Percentiles rank a stretch among this genome's conserved stretches.
Conservation (phyloP, 2,329 filamentous ascomycete species). For the Leptodontidium sp. region DNA sequence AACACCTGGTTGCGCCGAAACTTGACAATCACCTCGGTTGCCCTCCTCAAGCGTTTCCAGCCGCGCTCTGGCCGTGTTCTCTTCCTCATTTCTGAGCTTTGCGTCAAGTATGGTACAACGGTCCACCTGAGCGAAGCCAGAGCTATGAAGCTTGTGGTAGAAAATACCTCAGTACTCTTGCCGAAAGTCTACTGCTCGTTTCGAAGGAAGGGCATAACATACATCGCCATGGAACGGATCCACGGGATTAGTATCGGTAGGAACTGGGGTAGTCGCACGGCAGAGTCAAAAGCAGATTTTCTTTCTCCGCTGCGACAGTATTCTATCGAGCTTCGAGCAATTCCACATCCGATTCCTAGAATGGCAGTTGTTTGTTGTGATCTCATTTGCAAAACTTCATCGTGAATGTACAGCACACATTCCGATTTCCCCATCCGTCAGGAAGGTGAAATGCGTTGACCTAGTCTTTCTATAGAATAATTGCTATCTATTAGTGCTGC, state of each 20-base stretch:
- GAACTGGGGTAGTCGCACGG: background rate
- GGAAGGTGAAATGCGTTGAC: no score
- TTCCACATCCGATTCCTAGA: conserved; percentile 9
- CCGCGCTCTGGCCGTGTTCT: conserved; percentile 8
- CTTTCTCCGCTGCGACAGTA: background rate
- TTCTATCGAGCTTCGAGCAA: conserved; percentile 10
- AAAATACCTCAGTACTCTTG: conserved; percentile 5
- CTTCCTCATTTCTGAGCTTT: background rate
- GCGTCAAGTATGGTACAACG: conserved; percentile 1
- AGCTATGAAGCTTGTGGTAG: conserved; percentile 1
- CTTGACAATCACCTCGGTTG: conserved; percentile 2
- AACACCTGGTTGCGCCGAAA: background rate
- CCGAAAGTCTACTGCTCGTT: conserved; percentile 12
- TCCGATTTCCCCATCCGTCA: no score
- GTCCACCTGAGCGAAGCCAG: conserved; percentile 1
- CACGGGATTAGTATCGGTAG: background rate
- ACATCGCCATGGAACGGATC: background rate
- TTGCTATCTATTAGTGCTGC: no score
- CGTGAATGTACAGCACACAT: no score
- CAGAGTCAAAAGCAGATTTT: conserved; percentile 7
- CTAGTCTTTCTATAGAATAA: no score
- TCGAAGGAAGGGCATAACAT: conserved; percentile 3
- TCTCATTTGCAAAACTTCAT: no score
- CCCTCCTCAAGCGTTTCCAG: background rate
- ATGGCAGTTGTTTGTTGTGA: background rate